These are phyloP conservation scores for Earliella scabrosa DNA, from an alignment of 1,284 basidiomycete species.

Conservation along the genomic window DNA sequence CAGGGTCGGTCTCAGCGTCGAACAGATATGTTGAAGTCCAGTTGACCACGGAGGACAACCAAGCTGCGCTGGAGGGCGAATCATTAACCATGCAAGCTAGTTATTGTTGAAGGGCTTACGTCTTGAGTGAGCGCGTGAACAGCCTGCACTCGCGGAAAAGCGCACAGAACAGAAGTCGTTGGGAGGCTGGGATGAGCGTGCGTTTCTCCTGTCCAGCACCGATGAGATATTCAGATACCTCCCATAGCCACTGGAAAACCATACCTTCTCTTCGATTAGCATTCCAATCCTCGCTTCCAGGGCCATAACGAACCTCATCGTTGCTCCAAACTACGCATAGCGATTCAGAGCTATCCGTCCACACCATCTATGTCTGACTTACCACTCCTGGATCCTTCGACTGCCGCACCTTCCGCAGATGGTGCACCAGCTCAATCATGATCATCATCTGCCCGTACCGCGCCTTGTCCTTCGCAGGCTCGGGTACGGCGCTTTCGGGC, in stretches of 20 bases:
- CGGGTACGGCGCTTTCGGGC: slow-evolving; percentile 27
- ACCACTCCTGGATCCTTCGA: slow-evolving; percentile 45
- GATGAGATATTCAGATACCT: too few species aligned
- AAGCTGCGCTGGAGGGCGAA: slow-evolving; percentile 56
- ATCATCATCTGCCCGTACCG: slow-evolving; percentile 70
- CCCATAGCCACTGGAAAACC: too few species aligned
- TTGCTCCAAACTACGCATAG: slow-evolving; percentile 41
- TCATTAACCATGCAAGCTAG: too few species aligned
- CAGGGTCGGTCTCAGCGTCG: slow-evolving; percentile 31
- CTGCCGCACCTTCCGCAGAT: slow-evolving; percentile 49
- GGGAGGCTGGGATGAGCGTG: slow-evolving; percentile 52
- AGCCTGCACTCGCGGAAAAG: slow-evolving; percentile 67
- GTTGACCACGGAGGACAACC: slow-evolving; percentile 54
- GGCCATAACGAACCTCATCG: slow-evolving; percentile 52
- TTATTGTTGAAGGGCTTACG: too few species aligned
- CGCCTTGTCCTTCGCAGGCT: slow-evolving; percentile 46
- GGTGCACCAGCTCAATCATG: slow-evolving; percentile 64
- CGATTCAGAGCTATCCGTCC: too few species aligned
- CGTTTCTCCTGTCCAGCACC: slow-evolving; percentile 51
- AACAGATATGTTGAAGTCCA: slow-evolving; percentile 50
- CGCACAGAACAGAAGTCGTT: slow-evolving; percentile 58
- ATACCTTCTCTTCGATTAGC: too few species aligned
- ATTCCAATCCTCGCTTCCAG: slow-evolving; percentile 64
- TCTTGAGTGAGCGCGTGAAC: slow-evolving; percentile 60
- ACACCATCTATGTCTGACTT: too few species aligned